phyloP scores from a whole-genome alignment of 2,329 filamentous ascomycete species.

The Verticillium zaregamsianum region DNA sequence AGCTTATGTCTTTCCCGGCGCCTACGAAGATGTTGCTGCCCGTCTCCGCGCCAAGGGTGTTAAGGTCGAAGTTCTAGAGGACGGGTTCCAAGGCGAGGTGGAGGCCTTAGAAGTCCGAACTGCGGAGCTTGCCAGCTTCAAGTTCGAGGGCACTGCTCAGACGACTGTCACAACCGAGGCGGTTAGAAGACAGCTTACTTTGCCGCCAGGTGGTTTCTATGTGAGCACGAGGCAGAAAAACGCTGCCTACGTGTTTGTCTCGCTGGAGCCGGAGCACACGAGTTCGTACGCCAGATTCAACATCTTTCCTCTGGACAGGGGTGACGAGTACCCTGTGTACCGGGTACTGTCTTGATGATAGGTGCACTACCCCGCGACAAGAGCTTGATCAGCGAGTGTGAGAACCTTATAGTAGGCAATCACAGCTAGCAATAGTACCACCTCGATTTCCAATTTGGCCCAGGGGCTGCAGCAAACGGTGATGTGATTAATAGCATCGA shows the following conservation, averaged over 20 bases:
- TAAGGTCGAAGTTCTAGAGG: slow-evolving; percentile 14
- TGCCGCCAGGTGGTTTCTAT: slow-evolving; percentile 21
- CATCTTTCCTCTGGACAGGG: slow-evolving; percentile 16
- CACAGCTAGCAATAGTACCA: too few species aligned
- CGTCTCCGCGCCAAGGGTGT: slow-evolving; percentile 17
- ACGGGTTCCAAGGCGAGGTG: slow-evolving; percentile 16
- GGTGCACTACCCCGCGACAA: too few species aligned
- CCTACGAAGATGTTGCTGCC: slow-evolving; percentile 18
- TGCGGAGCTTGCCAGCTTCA: slow-evolving; percentile 12
- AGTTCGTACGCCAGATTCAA: slow-evolving; percentile 20
- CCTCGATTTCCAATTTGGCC: too few species aligned
- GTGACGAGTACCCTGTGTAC: slow-evolving; percentile 23
- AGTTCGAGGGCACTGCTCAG: slow-evolving; percentile 21
- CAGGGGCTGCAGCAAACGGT: too few species aligned
- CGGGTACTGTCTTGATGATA: slow-evolving; percentile 4
- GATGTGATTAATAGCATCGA: too few species aligned
- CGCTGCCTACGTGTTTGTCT: slow-evolving; percentile 19
- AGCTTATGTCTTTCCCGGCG: slow-evolving; percentile 21
- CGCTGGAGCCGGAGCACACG: slow-evolving; percentile 21
- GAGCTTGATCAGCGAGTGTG: too few species aligned
- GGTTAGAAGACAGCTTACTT: slow-evolving; percentile 11
- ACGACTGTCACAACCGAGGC: slow-evolving; percentile 18
- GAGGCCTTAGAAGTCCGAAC: slow-evolving; percentile 17
- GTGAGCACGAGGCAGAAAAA: slow-evolving; percentile 16
- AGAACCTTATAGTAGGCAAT: too few species aligned